Base-by-base conservation (phyloP, 305 asterid genomes). In the Coffea humblotiana region DNA sequence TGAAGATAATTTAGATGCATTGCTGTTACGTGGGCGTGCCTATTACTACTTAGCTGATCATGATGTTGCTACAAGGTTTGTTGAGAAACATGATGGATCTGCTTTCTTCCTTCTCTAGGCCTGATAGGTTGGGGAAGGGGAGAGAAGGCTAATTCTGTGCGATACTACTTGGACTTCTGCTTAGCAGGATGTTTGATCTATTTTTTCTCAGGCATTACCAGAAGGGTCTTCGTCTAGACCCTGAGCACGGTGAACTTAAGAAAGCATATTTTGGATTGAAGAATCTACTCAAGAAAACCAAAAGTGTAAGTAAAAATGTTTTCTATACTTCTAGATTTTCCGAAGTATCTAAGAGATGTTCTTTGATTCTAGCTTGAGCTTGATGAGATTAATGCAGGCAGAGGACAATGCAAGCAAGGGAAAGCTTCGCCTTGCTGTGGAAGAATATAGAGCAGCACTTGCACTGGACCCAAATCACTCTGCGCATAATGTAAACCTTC, bases 11-110 rank as follows among this genome's bases (percentile, higher is more conserved):
- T 84, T 95, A 64, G 97, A 93, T 54, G 99, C 97, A 49, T 89
- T 95, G 87, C 90, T 95, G 49, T 89, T 93, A 79, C 97, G 98
- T 75, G 99, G 99, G 37, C 96, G 97, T 83, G 97, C 99, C 70
- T 95, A 95, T 84, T 95, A 93, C 85, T 95, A 95, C 86, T 88
- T 95, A 79, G 99, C 94, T 27, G 99, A 95, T 88, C 99, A 95
- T 84, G 99, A 95, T 86, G 94, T 95, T 78, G 93, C 99, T 77
- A 80, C 80, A 68, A 89, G 97, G 98, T 93, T 83, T 35, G 94
- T 80, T 75, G 40, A 35, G 40, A 72, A 25, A 37, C 52, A 25
- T 74, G 14, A 1, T 16, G 58, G 49, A 21, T 37, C 49, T 9
- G 49, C 23, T 15, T 54, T 58, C 40, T 37, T 48, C 32, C 35